phyloP scores from a whole-genome alignment of 2,329 filamentous ascomycete species.

The Talaromyces marneffei region DNA sequence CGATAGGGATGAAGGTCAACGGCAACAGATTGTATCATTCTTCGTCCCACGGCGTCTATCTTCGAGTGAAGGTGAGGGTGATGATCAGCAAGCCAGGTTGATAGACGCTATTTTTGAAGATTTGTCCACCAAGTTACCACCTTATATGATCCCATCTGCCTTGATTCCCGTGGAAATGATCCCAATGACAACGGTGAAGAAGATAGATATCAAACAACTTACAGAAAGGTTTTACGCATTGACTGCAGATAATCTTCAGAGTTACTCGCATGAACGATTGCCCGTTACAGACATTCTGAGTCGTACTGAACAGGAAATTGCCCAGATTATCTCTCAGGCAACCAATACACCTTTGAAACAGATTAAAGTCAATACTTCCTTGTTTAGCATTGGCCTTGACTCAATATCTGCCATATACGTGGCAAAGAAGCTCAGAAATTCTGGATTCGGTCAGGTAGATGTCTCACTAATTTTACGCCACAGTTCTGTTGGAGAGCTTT shows the following conservation, averaged over 20 bases:
- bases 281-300: constrained; percentile 44
- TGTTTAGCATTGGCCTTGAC: constrained; percentile 74
- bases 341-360: constrained; percentile 42
- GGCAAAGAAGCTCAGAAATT: constrained; percentile 50
- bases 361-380: constrained; percentile 62
- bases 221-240: constrained; percentile 45
- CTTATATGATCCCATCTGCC: constrained; percentile 74
- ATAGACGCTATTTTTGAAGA: constrained; percentile 49
- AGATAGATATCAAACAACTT: constrained; percentile 60
- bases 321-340: constrained; percentile 48
- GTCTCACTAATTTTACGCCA: constrained; percentile 67
- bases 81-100: constrained; percentile 5
- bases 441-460: constrained; percentile 47
- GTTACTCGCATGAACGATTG: constrained; percentile 25
- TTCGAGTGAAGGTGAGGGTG: background rate
- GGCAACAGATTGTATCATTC: constrained; percentile 61
- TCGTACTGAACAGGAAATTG: constrained; percentile 52
- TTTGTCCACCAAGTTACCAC: constrained; percentile 55
- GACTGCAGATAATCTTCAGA: constrained; percentile 41
- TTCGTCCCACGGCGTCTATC: constrained; percentile 50
- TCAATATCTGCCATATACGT: constrained; percentile 75
- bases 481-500: constrained; percentile 59
- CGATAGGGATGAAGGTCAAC: constrained; percentile 28
- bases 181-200: constrained; percentile 68
- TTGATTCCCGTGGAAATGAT: constrained; percentile 64